A percentile compares a stretch with the other conserved stretches of the same genome.
Conservation (phyloP, 208 protist genomes). For the Trypanosoma brucei region DNA sequence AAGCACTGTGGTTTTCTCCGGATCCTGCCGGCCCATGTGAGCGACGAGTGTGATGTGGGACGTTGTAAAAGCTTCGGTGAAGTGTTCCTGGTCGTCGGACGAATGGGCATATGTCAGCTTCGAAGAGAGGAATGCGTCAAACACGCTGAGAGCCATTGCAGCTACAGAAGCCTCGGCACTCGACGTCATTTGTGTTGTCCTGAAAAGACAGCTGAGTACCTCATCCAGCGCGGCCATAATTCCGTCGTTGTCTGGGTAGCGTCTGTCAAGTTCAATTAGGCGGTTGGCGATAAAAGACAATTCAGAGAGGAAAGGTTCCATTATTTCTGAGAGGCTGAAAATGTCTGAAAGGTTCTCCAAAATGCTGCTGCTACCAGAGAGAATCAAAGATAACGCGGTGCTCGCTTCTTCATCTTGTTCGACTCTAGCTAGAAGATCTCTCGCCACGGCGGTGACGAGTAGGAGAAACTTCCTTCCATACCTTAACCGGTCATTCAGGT, state of each 20-base stretch:
- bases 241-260: constrained; percentile 40
- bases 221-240: constrained; percentile 73
- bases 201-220: constrained; percentile 33
- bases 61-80: constrained; percentile 52
- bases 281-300: constrained; percentile 10
- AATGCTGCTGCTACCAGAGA: constrained; percentile 18
- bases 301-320: constrained; percentile 10
- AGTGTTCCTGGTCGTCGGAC: constrained; percentile 40
- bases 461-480: constrained; percentile 20
- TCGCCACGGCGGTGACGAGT: constrained; percentile 10
- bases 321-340: constrained; percentile 7
- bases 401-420: constrained; percentile 7
- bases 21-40: constrained; percentile 45
- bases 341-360: constrained; percentile 21
- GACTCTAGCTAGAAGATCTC: constrained; percentile 1
- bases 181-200: constrained; percentile 3
- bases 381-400: constrained; percentile 12
- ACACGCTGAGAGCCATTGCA: constrained; percentile 10
- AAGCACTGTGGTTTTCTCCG: constrained; percentile 3
- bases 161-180: background rate
- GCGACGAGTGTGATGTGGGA: constrained; percentile 71
- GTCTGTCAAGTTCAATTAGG: constrained; percentile 30
- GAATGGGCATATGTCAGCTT: constrained; percentile 19
- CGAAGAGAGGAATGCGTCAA: constrained; percentile 14
- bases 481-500: constrained; percentile 7